phyloP scores from a whole-genome alignment of 805 yeast species.

The Ogataea chonburiensis region DNA sequence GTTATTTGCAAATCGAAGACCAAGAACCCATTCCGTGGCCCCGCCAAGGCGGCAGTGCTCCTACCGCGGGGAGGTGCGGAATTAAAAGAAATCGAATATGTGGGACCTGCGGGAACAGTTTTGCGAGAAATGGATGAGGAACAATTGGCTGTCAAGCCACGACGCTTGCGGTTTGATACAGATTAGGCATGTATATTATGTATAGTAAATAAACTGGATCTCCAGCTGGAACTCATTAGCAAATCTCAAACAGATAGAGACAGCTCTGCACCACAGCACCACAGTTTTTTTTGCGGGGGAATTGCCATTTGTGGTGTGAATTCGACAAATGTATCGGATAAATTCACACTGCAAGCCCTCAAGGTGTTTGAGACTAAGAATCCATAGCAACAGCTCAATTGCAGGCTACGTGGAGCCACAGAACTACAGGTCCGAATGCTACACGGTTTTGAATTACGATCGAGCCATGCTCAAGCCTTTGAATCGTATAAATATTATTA shows the following conservation, averaged over 20 bases:
- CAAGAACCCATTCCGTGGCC: slow-evolving; percentile 25
- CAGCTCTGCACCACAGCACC: not conserved
- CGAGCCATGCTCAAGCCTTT: too few species aligned
- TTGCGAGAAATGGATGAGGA: slow-evolving; percentile 32
- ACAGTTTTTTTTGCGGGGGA: slow-evolving; percentile 1
- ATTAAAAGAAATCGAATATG: slow-evolving; percentile 20
- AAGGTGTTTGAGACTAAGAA: slow-evolving; percentile 1
- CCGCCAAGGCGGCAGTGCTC: slow-evolving; percentile 1
- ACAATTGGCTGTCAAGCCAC: slow-evolving; percentile 39
- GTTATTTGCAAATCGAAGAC: slow-evolving; percentile 24
- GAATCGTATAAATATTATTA: too few species aligned
- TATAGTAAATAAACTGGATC: slow-evolving; percentile 2
- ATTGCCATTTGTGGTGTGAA: too few species aligned
- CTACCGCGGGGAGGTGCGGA: not conserved
- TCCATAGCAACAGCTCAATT: slow-evolving; percentile 3
- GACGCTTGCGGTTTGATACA: slow-evolving; percentile 35
- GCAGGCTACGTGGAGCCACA: too few species aligned
- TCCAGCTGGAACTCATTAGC: not conserved
- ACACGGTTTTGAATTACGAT: too few species aligned
- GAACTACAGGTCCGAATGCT: too few species aligned
- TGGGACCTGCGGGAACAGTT: slow-evolving; percentile 36
- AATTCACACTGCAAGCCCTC: slow-evolving; percentile 7
- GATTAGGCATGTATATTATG: slow-evolving; percentile 11
- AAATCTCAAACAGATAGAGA: slow-evolving; percentile 1
- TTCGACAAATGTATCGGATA: not conserved